Base-by-base conservation (phyloP, 2,329 filamentous ascomycete genomes). In the Bipolaris zeicola region DNA sequence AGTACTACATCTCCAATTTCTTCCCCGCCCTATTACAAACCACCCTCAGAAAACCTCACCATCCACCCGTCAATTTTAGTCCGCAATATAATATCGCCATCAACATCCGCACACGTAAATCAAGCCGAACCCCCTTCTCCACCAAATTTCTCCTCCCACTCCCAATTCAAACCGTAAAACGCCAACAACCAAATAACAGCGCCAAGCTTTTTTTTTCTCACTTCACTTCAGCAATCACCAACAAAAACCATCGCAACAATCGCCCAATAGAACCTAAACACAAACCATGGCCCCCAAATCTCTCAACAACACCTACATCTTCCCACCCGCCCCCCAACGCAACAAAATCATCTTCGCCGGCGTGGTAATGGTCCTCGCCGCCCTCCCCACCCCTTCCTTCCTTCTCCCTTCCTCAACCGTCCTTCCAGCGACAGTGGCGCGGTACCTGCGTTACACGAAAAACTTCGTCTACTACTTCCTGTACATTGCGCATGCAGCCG, bases 301-400 rank as follows among this genome's bases (percentile, higher is more conserved):
- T 38, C 55, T 66, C 31, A 47, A 57, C 46, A 62, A 67, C 49
- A 65, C 67, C 1, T 70, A 67, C 50, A 50, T 57, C 28, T 24
- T 61, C 16, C 63, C 66, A 10, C 22, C 51, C 24, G 18, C 38
- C 31, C 62, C 63, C 2, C 53, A 65, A 18, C 63, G 65, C 16
- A 63, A 53, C 8, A 62, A 63, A 39, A 68, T 68, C 47, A 42
- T 69, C 24, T 57, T 67, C 48, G 64, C 61, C 48, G 65, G 60
- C 39, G 34, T 63, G n/a, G 44, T 71, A 36, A 71, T 71, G 65
- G 63, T 62, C 10, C 62, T 71, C 22, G 57, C 55, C 16, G 58
- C 67, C 5, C 52, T 66, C 22, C 64, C 68, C 3, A 51, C 60
- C 1, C 63, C 68, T 1, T 61, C 65, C 6, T 67, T 65, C 5